Percentiles rank a stretch among this genome's conserved stretches.
phyloP scores from a whole-genome alignment of 2,329 filamentous ascomycete species.

The Nannizziopsis barbatae region DNA sequence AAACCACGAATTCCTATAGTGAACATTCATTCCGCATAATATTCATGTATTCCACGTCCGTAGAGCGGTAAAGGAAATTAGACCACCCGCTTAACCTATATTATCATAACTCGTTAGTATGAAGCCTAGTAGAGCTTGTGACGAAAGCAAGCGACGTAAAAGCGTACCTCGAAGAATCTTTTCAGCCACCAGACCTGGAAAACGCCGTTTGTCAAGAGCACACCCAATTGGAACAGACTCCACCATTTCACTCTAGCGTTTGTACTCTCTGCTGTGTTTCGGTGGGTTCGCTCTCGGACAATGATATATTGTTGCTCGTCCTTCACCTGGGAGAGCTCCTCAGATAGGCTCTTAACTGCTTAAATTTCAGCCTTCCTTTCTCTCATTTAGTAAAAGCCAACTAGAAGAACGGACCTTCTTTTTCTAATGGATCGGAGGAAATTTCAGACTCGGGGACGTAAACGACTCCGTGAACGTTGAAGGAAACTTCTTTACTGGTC shows the following conservation, averaged over 20 bases:
- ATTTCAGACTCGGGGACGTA: slow-evolving; percentile 85
- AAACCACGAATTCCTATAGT: slow-evolving; percentile 4
- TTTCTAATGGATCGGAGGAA: slow-evolving; percentile 76
- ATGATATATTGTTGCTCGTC: slow-evolving; percentile 98
- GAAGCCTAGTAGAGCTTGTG: background rate
- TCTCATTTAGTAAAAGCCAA: background rate
- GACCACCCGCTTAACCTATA: slow-evolving; percentile 40
- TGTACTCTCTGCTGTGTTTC: slow-evolving; percentile 97
- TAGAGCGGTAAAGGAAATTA: slow-evolving; percentile 19
- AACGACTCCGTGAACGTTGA: slow-evolving; percentile 98
- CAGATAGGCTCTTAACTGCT: slow-evolving; percentile 67
- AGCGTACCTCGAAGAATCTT: slow-evolving; percentile 77
- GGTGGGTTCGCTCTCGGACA: slow-evolving; percentile 84
- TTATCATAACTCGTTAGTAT: slow-evolving; percentile 10
- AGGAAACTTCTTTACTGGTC: slow-evolving; percentile 93
- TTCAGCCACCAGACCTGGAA: slow-evolving; percentile 99
- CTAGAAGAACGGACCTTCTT: slow-evolving; percentile 54
- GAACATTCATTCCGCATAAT: slow-evolving; percentile 9
- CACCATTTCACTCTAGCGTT: slow-evolving; percentile 98
- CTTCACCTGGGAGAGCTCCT: slow-evolving; percentile 82
- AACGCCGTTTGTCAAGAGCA: slow-evolving; percentile 80
- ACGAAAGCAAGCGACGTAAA: background rate
- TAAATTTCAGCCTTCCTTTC: slow-evolving; percentile 7
- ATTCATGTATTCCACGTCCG: slow-evolving; percentile 2
- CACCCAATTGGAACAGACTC: slow-evolving; percentile 89